Evolutionary conservation across 2,329 filamentous ascomycete species (phyloP).

Genomic region (Ascochyta pisi): DNA sequence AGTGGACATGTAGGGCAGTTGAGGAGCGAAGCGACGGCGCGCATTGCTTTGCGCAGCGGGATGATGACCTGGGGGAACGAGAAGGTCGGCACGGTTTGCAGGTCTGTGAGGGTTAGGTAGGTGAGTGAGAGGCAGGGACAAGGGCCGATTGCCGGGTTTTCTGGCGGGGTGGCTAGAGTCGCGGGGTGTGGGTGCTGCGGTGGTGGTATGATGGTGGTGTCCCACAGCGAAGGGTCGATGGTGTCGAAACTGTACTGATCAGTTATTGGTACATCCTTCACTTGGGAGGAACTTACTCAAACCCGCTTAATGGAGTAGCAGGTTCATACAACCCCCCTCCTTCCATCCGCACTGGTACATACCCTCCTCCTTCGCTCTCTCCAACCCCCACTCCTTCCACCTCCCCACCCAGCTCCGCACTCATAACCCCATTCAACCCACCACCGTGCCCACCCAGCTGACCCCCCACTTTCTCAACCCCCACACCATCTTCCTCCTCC

Average conservation of each 20-base stretch:
- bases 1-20: conserved; percentile 53
- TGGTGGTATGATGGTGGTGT: neutral
- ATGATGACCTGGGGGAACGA: conserved; percentile 54
- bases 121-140: conserved; percentile 57
- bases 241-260: no score
- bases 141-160: conserved; percentile 21
- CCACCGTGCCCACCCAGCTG: no score
- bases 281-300: conserved; percentile 21
- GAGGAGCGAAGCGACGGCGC: conserved; percentile 49
- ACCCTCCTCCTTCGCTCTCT: no score
- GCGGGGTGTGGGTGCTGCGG: no score
- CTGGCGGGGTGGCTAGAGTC: neutral
- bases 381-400: neutral
- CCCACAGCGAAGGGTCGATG: conserved; percentile 40
- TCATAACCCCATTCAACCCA: neutral
- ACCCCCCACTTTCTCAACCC: no score
- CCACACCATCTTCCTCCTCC: neutral
- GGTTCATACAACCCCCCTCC: conserved; percentile 1
- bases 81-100: conserved; percentile 49
- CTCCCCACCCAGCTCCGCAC: neutral
- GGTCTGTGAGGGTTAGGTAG: conserved; percentile 53
- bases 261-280: no score
- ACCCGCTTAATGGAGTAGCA: conserved; percentile 6
- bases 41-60: conserved; percentile 52
- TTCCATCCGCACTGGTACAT: no score